These are phyloP conservation scores for Gossypium schwendimanii DNA, from an alignment of 441 rosid genomes.

Conservation along the genomic window DNA sequence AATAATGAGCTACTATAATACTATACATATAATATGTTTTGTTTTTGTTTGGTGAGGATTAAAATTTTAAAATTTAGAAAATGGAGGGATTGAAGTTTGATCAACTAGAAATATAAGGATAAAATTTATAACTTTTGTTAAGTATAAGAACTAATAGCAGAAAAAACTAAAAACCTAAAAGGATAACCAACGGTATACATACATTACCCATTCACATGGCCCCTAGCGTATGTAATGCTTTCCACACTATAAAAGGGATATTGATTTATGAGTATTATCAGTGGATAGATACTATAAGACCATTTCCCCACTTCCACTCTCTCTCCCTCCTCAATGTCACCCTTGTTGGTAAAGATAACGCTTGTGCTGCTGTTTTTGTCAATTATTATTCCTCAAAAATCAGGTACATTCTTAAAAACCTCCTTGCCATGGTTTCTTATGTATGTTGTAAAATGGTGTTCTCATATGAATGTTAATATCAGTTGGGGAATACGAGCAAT, in stretches of 20 bases:
- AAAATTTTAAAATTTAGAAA: no score
- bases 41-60: no score
- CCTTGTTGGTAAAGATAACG: conserved; percentile 30
- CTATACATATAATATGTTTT: no score
- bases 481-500: conserved; percentile 56
- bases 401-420: conserved; percentile 18
- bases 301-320: conserved; percentile 9
- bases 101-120: no score
- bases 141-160: no score
- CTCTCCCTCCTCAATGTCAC: conserved; percentile 32
- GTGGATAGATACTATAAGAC: not conserved
- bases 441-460: not conserved
- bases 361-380: conserved; percentile 32
- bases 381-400: conserved; percentile 22
- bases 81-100: no score
- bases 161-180: not conserved
- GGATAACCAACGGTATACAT: not conserved
- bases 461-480: not conserved
- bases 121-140: not conserved
- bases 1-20: no score
- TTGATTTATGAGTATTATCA: not conserved
- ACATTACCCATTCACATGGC: not conserved
- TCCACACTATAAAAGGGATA: conserved; percentile 2
- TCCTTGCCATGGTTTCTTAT: not conserved
- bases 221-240: not conserved